phyloP scores from a whole-genome alignment of 139 green algal species.

The Asterochloris erici region DNA sequence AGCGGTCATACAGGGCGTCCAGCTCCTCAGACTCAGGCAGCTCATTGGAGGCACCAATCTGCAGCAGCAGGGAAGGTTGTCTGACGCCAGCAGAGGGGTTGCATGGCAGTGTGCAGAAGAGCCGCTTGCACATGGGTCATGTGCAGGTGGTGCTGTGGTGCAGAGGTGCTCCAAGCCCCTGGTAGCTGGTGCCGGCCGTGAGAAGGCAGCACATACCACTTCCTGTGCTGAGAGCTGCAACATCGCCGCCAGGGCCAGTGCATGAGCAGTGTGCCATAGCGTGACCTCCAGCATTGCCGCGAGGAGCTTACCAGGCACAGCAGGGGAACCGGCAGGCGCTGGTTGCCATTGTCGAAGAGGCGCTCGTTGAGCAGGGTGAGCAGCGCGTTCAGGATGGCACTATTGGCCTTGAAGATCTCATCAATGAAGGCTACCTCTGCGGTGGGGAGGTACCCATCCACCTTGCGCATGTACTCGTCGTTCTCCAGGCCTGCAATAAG shows the following conservation, averaged over 20 bases:
- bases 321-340: slow-evolving; percentile 67
- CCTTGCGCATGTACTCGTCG: slow-evolving; percentile 86
- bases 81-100: no score
- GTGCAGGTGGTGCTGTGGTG: neutral
- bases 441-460: slow-evolving; percentile 88
- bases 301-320: slow-evolving; percentile 56
- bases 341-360: slow-evolving; percentile 94
- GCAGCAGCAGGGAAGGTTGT: neutral
- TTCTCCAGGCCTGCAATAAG: slow-evolving; percentile 59
- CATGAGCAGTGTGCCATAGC: no score
- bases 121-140: neutral
- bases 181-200: no score
- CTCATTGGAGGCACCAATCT: slow-evolving; percentile 93
- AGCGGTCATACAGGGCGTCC: slow-evolving; percentile 94
- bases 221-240: no score
- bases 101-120: neutral
- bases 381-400: slow-evolving; percentile 94
- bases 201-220: no score
- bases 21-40: slow-evolving; percentile 93
- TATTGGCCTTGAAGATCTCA: slow-evolving; percentile 93
- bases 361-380: slow-evolving; percentile 96
- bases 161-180: neutral
- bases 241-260: no score
- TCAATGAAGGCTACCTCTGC: slow-evolving; percentile 92
- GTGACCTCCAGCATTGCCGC: neutral